Evolutionary conservation across 192 early-diverging fungal species (phyloP).

Genomic region (Gamsiella multidivaricata): DNA sequence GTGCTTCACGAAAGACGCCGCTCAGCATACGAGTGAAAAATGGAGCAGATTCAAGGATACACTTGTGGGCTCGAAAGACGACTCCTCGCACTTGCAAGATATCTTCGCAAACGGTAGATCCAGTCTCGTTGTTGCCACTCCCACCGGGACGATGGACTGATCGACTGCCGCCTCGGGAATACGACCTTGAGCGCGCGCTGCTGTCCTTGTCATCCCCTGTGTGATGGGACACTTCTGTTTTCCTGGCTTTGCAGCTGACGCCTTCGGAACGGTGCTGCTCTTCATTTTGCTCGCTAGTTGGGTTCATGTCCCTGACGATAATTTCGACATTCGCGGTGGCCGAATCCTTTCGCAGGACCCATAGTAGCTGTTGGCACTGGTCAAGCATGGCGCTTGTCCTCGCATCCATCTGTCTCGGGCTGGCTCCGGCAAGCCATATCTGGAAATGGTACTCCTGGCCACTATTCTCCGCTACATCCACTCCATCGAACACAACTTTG

Average conservation of each 20-base stretch:
- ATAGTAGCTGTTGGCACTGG: constrained; percentile 10
- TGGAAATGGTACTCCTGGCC: constrained; percentile 33
- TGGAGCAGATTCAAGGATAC: constrained; percentile 18
- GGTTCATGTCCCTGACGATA: constrained; percentile 4
- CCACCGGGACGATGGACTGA: too few relatives aligned
- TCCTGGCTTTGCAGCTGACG: too few relatives aligned
- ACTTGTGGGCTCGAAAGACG: constrained; percentile 31
- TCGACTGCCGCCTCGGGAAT: too few relatives aligned
- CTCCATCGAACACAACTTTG: constrained; percentile 25
- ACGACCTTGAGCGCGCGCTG: background rate
- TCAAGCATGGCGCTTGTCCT: background rate
- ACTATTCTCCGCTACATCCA: constrained; percentile 9
- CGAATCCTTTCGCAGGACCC: constrained; percentile 11
- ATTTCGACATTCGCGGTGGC: constrained; percentile 32
- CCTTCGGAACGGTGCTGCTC: too few relatives aligned
- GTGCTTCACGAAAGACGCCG: constrained; percentile 22
- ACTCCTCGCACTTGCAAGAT: too few relatives aligned
- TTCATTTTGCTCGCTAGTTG: background rate
- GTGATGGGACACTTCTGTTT: background rate
- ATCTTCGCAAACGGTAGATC: background rate
- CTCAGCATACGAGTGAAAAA: constrained; percentile 44
- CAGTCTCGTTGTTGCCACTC: background rate
- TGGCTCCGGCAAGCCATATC: constrained; percentile 30
- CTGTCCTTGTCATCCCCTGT: background rate
- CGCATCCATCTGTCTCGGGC: constrained; percentile 21